phyloP scores from a whole-genome alignment of 441 rosid species.

The Caryocar brasiliense region DNA sequence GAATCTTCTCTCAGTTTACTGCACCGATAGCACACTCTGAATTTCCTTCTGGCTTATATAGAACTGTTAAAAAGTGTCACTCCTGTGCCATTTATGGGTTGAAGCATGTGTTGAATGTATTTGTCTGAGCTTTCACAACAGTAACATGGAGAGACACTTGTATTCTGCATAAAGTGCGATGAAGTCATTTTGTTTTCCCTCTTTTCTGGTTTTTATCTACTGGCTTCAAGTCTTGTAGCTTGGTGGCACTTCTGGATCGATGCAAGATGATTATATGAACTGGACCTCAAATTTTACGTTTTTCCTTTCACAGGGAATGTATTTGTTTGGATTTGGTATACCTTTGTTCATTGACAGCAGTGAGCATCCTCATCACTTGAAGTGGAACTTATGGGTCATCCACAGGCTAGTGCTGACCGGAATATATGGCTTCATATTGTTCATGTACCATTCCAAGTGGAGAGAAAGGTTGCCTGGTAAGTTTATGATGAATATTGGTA shows the following conservation, averaged over 20 bases:
- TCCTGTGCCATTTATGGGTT: neutral
- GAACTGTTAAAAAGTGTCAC: neutral
- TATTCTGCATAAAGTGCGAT: neutral
- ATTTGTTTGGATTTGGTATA: slow-evolving; percentile 61
- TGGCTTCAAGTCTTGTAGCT: too few relatives aligned
- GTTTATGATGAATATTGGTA: slow-evolving; percentile 6
- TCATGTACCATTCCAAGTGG: slow-evolving; percentile 73
- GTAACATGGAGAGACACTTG: neutral
- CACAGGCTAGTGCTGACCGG: slow-evolving; percentile 75
- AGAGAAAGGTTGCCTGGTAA: slow-evolving; percentile 83
- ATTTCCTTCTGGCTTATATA: neutral
- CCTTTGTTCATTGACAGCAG: slow-evolving; percentile 61
- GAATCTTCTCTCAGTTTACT: neutral
- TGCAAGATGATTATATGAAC: neutral
- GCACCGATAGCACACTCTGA: neutral
- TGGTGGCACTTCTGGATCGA: too few relatives aligned
- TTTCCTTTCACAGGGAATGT: slow-evolving; percentile 43
- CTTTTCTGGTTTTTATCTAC: too few relatives aligned
- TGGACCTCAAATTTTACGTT: neutral
- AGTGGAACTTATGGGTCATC: slow-evolving; percentile 76
- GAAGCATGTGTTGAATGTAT: neutral
- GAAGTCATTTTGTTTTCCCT: too few relatives aligned
- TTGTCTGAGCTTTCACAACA: neutral
- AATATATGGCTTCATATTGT: slow-evolving; percentile 58
- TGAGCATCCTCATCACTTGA: slow-evolving; percentile 36